These are phyloP conservation scores for Aspergillus caelatus DNA, from an alignment of 2,329 filamentous ascomycete genomes.

Conservation along the genomic window DNA sequence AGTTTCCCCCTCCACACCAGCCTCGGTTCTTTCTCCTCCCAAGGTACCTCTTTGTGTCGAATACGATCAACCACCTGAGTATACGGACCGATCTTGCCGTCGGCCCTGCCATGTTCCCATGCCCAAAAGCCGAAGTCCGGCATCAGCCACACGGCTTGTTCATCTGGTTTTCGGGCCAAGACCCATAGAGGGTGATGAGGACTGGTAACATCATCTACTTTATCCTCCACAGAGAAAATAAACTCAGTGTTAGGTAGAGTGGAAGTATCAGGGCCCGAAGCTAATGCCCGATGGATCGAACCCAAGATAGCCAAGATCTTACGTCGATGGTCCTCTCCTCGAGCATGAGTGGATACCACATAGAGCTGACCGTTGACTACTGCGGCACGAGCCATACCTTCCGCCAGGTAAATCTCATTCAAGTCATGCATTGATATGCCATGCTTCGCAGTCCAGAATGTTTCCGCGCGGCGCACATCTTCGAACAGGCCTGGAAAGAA, in stretches of 20 bases:
- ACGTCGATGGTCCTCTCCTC: constrained; percentile 27
- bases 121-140: constrained; percentile 54
- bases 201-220: constrained; percentile 41
- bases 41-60: constrained; percentile 18
- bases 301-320: constrained; percentile 42
- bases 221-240: constrained; percentile 40
- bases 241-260: constrained; percentile 48
- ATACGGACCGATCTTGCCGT: constrained; percentile 28
- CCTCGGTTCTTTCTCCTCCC: constrained; percentile 37
- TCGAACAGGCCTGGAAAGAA: constrained; percentile 33
- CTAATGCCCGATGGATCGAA: constrained; percentile 47
- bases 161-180: constrained; percentile 34
- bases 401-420: constrained; percentile 23
- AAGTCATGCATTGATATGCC: constrained; percentile 22
- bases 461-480: constrained; percentile 26
- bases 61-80: constrained; percentile 24
- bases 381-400: constrained; percentile 30
- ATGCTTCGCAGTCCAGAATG: constrained; percentile 20
- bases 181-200: constrained; percentile 40
- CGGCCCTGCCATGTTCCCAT: constrained; percentile 37
- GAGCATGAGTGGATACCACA: constrained; percentile 26
- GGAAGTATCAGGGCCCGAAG: constrained; percentile 30
- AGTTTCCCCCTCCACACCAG: constrained; percentile 49
- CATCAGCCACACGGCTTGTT: constrained; percentile 48
- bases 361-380: constrained; percentile 31